Evolutionary conservation across 2,329 filamentous ascomycete species (phyloP), one percentile per base, ranked within the genome.

Genomic region (Akanthomyces muscarius): DNA sequence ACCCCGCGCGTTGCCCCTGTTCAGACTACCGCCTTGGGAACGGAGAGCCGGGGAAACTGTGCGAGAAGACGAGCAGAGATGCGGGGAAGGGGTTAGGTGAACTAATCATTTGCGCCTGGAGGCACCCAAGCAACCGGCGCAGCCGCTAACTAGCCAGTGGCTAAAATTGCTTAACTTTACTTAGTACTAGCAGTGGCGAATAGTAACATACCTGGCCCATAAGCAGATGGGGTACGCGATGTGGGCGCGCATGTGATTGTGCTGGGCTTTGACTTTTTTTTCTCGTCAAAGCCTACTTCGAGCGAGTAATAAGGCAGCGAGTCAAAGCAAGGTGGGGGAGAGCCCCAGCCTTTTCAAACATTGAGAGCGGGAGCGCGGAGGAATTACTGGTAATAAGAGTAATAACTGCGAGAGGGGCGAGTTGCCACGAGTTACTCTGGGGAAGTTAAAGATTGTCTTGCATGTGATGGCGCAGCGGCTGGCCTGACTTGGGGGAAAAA

Each of bases 31-130:
- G 59, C 28, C 14, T 16, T 41, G 50, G 42, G 59, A 44, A 38
- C 59, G 59, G 59, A 61, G 41, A 36, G 41, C 59, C 59, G 59
- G 59, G 59, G 28, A 48, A 61, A 61, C 59, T 5, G 21, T 61
- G 28, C 3, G 7, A 47, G 33, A 38, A 30, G 50, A 41, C 23
- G 3, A 36, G 54, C 6, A 38, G 18, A 38, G 21, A 51, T 50
- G 59, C 51, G 59, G 59, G 59, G 51, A 61, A 61, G 48, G 59
- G 59, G 59, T 61, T 47, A 61, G 59, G 59, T 42, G 36, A 59
- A 41, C 25, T 25, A 42, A 51, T 50, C 23, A 47, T 30, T 47
- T 11, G 47, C 33, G 30, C 14, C 16, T 18, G 23, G 16, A 21
- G 1, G 41, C 6, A 30, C 6, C 28, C 28, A 30, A 30, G 25